A percentile compares a stretch with the other conserved stretches of the same genome.
phyloP scores from a whole-genome alignment of 2,329 filamentous ascomycete genomes.

The Hysterium pulicare region DNA sequence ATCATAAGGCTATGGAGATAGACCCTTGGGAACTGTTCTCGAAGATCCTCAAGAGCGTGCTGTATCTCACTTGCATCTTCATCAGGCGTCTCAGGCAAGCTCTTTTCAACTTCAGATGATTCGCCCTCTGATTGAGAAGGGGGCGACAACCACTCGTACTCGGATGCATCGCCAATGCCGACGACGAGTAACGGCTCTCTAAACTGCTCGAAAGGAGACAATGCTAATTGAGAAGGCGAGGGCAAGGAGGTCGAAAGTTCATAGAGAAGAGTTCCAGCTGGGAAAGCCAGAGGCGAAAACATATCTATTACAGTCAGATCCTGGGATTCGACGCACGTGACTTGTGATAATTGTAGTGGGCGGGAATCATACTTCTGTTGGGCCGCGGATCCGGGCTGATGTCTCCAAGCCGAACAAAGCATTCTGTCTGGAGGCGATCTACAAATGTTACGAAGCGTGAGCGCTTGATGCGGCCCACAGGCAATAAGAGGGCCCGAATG shows the following conservation, averaged over 20 bases:
- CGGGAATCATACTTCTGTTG: slow-evolving; percentile 68
- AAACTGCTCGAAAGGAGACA: slow-evolving; percentile 88
- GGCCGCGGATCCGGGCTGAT: slow-evolving; percentile 80
- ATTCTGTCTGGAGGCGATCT: slow-evolving; percentile 71
- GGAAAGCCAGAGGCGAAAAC: slow-evolving; percentile 89
- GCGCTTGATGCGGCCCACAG: slow-evolving; percentile 79
- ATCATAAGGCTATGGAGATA: slow-evolving; percentile 75
- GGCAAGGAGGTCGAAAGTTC: slow-evolving; percentile 78
- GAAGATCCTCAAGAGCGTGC: slow-evolving; percentile 67
- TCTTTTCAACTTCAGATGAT: slow-evolving; percentile 8
- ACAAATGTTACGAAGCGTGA: slow-evolving; percentile 77
- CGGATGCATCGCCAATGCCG: slow-evolving; percentile 76
- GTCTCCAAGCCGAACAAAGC: slow-evolving; percentile 80
- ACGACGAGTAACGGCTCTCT: slow-evolving; percentile 80
- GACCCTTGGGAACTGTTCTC: slow-evolving; percentile 70
- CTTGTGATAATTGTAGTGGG: slow-evolving; percentile 8
- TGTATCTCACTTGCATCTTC: slow-evolving; percentile 38
- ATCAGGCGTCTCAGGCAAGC: slow-evolving; percentile 12
- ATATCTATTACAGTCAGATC: slow-evolving; percentile 59
- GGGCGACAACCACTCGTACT: slow-evolving; percentile 49
- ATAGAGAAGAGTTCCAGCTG: slow-evolving; percentile 81
- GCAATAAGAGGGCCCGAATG: slow-evolving; percentile 82
- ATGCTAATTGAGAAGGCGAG: slow-evolving; percentile 71
- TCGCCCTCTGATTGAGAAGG: slow-evolving; percentile 30
- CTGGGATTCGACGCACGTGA: slow-evolving; percentile 15